Conservation (phyloP, 108 stramenopile genomes). For the Fistulifera solaris region DNA sequence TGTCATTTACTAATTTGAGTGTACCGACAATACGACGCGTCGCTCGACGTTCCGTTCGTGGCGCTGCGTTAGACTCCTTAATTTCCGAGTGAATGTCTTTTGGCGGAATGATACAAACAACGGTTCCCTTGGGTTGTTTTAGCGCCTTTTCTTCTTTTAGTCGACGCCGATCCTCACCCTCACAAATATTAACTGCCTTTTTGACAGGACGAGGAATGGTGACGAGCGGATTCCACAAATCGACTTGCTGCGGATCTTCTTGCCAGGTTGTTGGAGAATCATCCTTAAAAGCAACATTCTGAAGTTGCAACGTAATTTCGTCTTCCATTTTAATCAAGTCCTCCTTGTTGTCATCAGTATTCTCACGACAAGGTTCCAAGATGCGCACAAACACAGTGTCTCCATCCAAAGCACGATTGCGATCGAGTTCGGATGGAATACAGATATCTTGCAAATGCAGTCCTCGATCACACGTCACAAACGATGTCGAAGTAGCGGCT, state of each 20-base stretch:
- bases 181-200: not conserved
- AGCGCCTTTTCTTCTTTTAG: too few species aligned
- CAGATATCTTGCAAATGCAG: conserved; percentile 53
- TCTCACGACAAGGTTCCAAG: conserved; percentile 22
- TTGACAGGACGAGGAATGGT: conserved; percentile 22
- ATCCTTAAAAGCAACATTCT: conserved; percentile 5
- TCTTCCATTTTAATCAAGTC: conserved; percentile 18
- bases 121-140: conserved; percentile 44
- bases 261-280: conserved; percentile 44
- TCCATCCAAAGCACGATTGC: conserved; percentile 83
- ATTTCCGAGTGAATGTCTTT: conserved; percentile 23
- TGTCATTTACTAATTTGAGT: conserved; percentile 30
- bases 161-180: too few species aligned
- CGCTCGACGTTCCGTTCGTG: conserved; percentile 22
- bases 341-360: conserved; percentile 10
- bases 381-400: conserved; percentile 82
- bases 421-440: conserved; percentile 35
- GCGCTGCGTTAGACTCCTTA: conserved; percentile 6
- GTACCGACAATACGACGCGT: conserved; percentile 57
- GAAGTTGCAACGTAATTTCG: conserved; percentile 1
- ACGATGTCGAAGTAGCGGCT: conserved; percentile 19
- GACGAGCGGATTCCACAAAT: conserved; percentile 73
- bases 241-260: conserved; percentile 59
- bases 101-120: conserved; percentile 54
- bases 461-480: conserved; percentile 77